Evolutionary conservation across 2,329 filamentous ascomycete species (phyloP), one percentile per base, ranked within the genome.

Genomic region (Apiospora kogelbergensis): DNA sequence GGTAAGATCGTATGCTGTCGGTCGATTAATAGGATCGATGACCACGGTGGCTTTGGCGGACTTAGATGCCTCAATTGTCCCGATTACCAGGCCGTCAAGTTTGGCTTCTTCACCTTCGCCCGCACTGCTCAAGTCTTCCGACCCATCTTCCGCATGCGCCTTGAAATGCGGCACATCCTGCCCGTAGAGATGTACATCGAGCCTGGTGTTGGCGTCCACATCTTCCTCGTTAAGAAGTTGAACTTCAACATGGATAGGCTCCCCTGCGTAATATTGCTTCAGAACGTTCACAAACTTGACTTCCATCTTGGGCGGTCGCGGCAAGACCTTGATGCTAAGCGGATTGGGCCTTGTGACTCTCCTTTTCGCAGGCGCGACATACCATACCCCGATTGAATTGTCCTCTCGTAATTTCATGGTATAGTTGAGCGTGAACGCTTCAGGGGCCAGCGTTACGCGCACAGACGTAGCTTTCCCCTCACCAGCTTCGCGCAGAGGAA

Each of bases 301-400:
- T 73, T 93, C 90, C 83, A 99, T 89, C 80, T 98, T 98, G 0
- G 96, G 96, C 37, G 95, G 96, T 72, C 97, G 93, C 1, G 96
- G 95, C 67, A 94, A 85, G 30, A 99, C 90, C 68, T 89, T 90
- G 68, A 97, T 87, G 1, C 83, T 82, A 42, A 87, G 83, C 10
- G 87, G 81, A 63, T 86, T 83, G 13, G 80, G 73, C 10, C 88
- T 84, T 37, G 84, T 80, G 24, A 88, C 78, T 37, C 81, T 83
- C 69, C 84, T 84, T 67, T 80, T 84, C 0, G 78, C 77, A 17
- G 81, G 79, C 2, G 79, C 78, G 7, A 81, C 78, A 69, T 85
- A 86, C 88, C 89, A 91, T 1, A 84, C 77, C 46, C 83, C 80
- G 20, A 80, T 76, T 1, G 78, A 76, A 26, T 79, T 81, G 11